Evolutionary conservation across 2,329 filamentous ascomycete species (phyloP).

Genomic region (Emmonsia crescens): DNA sequence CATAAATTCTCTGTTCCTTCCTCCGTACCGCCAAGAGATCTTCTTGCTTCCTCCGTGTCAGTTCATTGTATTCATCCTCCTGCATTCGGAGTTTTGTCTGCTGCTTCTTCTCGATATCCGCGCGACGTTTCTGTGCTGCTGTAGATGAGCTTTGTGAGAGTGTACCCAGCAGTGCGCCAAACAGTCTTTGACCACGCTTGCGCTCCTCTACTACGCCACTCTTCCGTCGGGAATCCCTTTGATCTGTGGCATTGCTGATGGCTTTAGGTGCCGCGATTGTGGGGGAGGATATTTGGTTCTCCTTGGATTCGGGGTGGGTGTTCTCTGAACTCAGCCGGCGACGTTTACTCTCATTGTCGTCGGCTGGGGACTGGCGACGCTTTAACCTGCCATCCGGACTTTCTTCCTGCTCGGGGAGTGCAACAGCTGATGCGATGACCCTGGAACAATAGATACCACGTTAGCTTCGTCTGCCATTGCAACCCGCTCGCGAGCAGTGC

Average conservation of each 20-base stretch:
- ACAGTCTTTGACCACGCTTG: slow-evolving; percentile 73
- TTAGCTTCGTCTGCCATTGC: neutral
- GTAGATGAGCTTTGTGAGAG: slow-evolving; percentile 60
- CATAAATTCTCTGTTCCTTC: slow-evolving; percentile 62
- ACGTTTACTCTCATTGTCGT: slow-evolving; percentile 42
- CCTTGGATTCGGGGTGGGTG: slow-evolving; percentile 11
- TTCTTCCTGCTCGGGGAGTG: slow-evolving; percentile 37
- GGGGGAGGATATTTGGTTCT: slow-evolving; percentile 15
- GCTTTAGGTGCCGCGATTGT: neutral
- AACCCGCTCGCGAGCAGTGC: neutral
- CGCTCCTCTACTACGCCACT: slow-evolving; percentile 55
- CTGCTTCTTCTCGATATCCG: slow-evolving; percentile 73
- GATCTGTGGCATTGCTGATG: slow-evolving; percentile 1
- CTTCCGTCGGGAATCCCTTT: slow-evolving; percentile 11
- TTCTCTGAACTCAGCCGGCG: slow-evolving; percentile 36
- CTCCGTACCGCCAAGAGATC: slow-evolving; percentile 51
- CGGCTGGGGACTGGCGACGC: slow-evolving; percentile 41
- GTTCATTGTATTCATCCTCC: slow-evolving; percentile 58
- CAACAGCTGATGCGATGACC: slow-evolving; percentile 44
- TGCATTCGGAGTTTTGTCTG: slow-evolving; percentile 65
- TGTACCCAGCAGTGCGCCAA: slow-evolving; percentile 69
- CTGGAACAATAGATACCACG: slow-evolving; percentile 15
- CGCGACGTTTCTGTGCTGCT: slow-evolving; percentile 56
- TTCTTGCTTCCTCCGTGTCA: slow-evolving; percentile 54
- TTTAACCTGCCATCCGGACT: slow-evolving; percentile 32